Base-by-base conservation (phyloP, 768 basidiomycete species). In the Sarcodon aspratus region DNA sequence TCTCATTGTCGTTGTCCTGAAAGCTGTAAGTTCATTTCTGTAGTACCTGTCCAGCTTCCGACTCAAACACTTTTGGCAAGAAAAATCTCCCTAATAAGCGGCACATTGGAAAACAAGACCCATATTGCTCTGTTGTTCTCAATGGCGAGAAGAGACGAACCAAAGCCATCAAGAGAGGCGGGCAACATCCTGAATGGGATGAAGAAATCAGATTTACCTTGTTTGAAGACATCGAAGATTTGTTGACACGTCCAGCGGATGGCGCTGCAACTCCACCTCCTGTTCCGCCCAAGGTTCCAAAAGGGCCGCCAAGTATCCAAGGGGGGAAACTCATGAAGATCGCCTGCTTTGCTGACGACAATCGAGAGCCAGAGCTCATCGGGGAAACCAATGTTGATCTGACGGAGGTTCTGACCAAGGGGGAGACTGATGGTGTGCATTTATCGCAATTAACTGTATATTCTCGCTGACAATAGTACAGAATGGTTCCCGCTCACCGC, bases 181-280 rank as follows among this genome's bases (percentile, higher is more conserved):
- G 96, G 13, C 96, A 99, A 63, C 93, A 96, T 64, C 96, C 96
- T 6, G 92, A 92, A 67, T 99, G 96, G 94, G 96, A 99, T 61
- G 93, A 96, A 58, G 96, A 99, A 67, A 72, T 98, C 59, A 83
- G 96, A 38, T 98, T 97, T 66, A 82, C 84, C 21, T 70, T 99
- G 42, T 78, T 73, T 54, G 94, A 97, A 60, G 90, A 91, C 54
- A 66, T 69, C 33, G 72, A 77, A 32, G 78, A 74, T 7, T 6
- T 44, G 7, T 50, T 48, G 47, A 49, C 9, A 15, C 35, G 45
- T 7, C 44, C 50, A 36, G 48, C 50, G 8, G 50, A 56, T 17
- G 55, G 54, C 54, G 69, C 71, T n/a, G 67, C 71, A 9, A 70
- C 73, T 9, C 80, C 85, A 11, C 85, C 87, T 0, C 79, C 77